phyloP scores from a whole-genome alignment of 306 rosid species.

The Glycyrrhiza uralensis region DNA sequence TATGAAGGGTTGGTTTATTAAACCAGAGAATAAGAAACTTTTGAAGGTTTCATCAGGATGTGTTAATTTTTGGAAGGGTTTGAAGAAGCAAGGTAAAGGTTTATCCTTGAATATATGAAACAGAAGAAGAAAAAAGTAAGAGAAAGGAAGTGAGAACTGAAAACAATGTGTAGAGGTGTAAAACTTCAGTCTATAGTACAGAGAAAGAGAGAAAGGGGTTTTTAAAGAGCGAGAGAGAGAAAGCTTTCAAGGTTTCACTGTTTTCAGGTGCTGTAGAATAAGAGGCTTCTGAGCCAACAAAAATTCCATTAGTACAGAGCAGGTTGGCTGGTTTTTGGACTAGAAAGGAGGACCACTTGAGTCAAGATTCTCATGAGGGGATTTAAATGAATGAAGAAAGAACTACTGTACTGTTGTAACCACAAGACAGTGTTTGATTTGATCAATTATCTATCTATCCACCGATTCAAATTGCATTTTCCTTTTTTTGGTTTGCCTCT shows the following conservation, averaged over 20 bases:
- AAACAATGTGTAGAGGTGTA: not conserved
- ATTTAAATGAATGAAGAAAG: conserved; percentile 26
- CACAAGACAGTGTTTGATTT: not conserved
- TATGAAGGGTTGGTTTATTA: not conserved
- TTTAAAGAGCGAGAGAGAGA: conserved; percentile 15
- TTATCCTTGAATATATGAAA: not conserved
- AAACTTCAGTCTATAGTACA: not conserved
- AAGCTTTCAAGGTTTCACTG: conserved; percentile 12
- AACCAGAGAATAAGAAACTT: conserved; percentile 14
- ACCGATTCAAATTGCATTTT: not conserved
- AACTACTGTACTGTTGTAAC: not conserved
- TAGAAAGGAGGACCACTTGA: conserved; percentile 24
- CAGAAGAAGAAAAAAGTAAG: too few relatives aligned
- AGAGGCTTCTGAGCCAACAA: conserved; percentile 16
- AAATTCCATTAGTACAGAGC: conserved; percentile 18
- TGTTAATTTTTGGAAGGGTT: not conserved
- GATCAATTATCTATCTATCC: conserved; percentile 21
- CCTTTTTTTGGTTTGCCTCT: not conserved
- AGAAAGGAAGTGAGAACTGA: not conserved
- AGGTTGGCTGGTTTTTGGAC: not conserved
- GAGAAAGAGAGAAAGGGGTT: not conserved
- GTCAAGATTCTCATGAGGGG: not conserved
- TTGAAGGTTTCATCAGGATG: conserved; percentile 4
- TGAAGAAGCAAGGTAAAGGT: not conserved
- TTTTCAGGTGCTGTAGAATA: conserved; percentile 25